Conservation (phyloP, 2,329 filamentous ascomycete genomes). For the Akanthomyces muscarius region DNA sequence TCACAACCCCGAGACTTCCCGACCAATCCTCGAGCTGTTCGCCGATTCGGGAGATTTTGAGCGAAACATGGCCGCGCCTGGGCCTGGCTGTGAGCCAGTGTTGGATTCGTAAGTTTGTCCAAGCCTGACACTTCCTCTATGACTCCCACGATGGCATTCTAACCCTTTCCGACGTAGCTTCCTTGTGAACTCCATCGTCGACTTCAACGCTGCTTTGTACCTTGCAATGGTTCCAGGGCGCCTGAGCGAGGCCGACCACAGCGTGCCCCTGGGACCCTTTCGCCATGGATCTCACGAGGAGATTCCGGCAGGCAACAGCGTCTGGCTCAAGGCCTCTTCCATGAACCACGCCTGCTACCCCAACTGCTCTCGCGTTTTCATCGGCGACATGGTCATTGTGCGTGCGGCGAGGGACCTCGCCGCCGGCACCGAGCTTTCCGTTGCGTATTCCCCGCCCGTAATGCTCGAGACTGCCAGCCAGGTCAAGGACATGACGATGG, state of each 20-base stretch:
- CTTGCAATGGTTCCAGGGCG: background rate
- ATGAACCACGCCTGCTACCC: conserved; percentile 41
- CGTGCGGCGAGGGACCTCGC: conserved; percentile 34
- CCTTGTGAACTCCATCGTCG: background rate
- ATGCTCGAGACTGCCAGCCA: background rate
- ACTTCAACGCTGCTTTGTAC: background rate
- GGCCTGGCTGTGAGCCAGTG: background rate
- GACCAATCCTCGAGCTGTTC: background rate
- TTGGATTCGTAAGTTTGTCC: background rate
- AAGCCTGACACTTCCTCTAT: no score
- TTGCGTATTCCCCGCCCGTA: conserved; percentile 26
- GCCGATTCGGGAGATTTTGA: no score
- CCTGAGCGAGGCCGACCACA: background rate
- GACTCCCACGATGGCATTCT: no score
- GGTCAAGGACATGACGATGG: background rate
- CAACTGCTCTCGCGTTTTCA: conserved; percentile 37
- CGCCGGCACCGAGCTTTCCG: conserved; percentile 35
- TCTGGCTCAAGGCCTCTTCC: conserved; percentile 37
- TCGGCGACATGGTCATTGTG: conserved; percentile 42
- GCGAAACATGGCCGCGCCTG: background rate
- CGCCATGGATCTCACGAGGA: background rate
- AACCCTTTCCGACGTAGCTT: background rate
- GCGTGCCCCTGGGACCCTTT: no score
- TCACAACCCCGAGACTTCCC: background rate
- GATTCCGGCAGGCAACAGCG: conserved; percentile 23